Conservation (phyloP, 1,139 yeast genomes). For the Keqinozyma sinolaborantium region DNA sequence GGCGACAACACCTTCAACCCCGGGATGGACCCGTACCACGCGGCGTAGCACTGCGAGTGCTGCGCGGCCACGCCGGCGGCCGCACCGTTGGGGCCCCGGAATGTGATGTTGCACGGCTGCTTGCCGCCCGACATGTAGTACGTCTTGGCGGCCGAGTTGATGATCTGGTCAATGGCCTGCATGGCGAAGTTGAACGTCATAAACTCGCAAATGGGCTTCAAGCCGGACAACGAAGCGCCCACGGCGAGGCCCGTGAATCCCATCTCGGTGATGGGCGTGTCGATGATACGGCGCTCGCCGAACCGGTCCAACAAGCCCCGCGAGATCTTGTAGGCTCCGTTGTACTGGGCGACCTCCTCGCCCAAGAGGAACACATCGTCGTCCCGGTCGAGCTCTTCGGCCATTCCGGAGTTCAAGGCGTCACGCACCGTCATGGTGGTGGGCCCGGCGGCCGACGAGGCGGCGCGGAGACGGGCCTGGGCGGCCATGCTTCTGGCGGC, state of each 20-base stretch:
- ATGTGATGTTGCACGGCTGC: constrained; percentile 93
- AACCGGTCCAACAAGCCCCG: constrained; percentile 94
- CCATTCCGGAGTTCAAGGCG: constrained; percentile 90
- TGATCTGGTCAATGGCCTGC: constrained; percentile 98
- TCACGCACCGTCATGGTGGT: constrained; percentile 91
- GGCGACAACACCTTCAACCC: constrained; percentile 97
- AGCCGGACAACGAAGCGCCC: constrained; percentile 96
- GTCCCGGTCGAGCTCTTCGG: constrained; percentile 96
- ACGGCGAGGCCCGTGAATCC: constrained; percentile 98
- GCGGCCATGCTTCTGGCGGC: constrained; percentile 28
- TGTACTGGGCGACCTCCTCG: constrained; percentile 98
- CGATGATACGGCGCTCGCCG: constrained; percentile 94
- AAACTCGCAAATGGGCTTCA: constrained; percentile 95
- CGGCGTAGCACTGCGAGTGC: constrained; percentile 96
- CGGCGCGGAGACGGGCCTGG: constrained; percentile 32
- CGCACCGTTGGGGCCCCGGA: constrained; percentile 99
- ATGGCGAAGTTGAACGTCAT: constrained; percentile 99
- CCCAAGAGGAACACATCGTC: constrained; percentile 94
- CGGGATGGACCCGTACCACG: constrained; percentile 98
- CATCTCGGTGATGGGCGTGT: constrained; percentile 99
- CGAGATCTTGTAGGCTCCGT: constrained; percentile 98
- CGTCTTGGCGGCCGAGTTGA: constrained; percentile 98
- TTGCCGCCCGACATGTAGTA: constrained; percentile 99
- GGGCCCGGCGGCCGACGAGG: constrained; percentile 50
- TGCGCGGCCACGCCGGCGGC: constrained; percentile 99